phyloP scores from a whole-genome alignment of 495 filamentous ascomycete genomes.

The Darksidea phi region DNA sequence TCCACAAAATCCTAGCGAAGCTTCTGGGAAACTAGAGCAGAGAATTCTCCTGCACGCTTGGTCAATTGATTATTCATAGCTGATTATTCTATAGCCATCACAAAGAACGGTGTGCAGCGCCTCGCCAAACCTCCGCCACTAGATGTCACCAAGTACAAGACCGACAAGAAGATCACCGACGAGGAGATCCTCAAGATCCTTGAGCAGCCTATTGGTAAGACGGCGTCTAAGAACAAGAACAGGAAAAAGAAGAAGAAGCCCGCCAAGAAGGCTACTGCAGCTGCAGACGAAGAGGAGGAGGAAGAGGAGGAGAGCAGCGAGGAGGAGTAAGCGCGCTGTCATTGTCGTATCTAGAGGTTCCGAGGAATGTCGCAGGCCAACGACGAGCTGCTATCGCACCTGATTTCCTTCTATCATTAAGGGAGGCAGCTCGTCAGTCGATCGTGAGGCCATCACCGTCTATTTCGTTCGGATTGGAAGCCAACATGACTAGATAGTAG shows the following conservation, averaged over 20 bases:
- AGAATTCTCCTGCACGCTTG: neutral
- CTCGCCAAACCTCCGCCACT: conserved; percentile 69
- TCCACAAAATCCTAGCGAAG: neutral
- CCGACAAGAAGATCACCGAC: conserved; percentile 96
- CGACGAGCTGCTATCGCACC: too few relatives aligned
- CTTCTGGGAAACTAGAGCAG: neutral
- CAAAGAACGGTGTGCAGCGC: conserved; percentile 91
- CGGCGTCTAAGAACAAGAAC: conserved; percentile 71
- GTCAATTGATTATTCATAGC: neutral
- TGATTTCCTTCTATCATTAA: too few relatives aligned
- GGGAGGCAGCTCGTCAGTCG: too few relatives aligned
- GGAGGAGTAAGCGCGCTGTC: conserved; percentile 53
- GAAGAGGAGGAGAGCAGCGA: conserved; percentile 53
- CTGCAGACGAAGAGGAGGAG: conserved; percentile 52
- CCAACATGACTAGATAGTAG: too few relatives aligned
- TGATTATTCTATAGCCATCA: conserved; percentile 65
- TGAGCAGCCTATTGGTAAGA: conserved; percentile 75
- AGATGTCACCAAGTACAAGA: conserved; percentile 77
- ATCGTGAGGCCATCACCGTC: too few relatives aligned
- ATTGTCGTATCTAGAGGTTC: neutral
- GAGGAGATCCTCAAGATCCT: conserved; percentile 92
- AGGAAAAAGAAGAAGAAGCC: conserved; percentile 90
- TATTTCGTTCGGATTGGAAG: too few relatives aligned
- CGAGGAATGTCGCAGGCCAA: neutral
- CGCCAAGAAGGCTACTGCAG: conserved; percentile 62